Evolutionary conservation across 192 early-diverging fungal genomes (phyloP).

Genomic region (Dissophora ornata): DNA sequence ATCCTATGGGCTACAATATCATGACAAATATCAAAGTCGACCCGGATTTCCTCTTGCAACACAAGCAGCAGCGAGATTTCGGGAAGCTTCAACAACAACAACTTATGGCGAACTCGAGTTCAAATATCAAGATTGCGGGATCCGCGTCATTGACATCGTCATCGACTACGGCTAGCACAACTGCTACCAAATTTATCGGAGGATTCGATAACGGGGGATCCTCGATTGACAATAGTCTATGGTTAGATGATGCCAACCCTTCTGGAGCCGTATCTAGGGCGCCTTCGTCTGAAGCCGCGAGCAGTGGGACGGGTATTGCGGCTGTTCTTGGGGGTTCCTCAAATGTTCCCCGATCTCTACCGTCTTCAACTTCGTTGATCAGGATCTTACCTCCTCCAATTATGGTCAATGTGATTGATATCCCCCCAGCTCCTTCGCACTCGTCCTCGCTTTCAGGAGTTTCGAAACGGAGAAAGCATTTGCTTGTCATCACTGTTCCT

Average conservation of each 20-base stretch:
- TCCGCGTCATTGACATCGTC: neutral
- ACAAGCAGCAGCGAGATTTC: constrained; percentile 37
- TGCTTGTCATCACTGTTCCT: constrained; percentile 44
- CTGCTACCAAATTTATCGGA: constrained; percentile 27
- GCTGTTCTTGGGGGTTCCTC: constrained; percentile 36
- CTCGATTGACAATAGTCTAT: neutral
- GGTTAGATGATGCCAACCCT: constrained; percentile 1
- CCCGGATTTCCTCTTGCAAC: constrained; percentile 45
- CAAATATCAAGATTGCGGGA: constrained; percentile 24
- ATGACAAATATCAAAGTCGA: constrained; percentile 51
- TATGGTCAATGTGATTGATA: constrained; percentile 38
- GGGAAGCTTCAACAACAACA: constrained; percentile 5
- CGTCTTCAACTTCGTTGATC: constrained; percentile 44
- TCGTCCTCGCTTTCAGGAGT: constrained; percentile 52
- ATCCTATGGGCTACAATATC: constrained; percentile 54
- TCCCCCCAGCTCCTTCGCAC: constrained; percentile 49
- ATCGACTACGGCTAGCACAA: neutral
- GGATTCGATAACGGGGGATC: constrained; percentile 28
- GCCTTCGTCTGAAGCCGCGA: constrained; percentile 35
- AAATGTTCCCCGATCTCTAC: constrained; percentile 34
- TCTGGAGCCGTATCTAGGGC: neutral
- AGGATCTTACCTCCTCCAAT: constrained; percentile 45
- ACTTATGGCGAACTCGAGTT: constrained; percentile 1
- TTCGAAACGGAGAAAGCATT: constrained; percentile 39
- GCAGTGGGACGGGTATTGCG: constrained; percentile 40